A percentile compares a stretch with the other conserved stretches of the same genome.
phyloP scores from a whole-genome alignment of 768 basidiomycete species.

The Pleurotus giganteus region DNA sequence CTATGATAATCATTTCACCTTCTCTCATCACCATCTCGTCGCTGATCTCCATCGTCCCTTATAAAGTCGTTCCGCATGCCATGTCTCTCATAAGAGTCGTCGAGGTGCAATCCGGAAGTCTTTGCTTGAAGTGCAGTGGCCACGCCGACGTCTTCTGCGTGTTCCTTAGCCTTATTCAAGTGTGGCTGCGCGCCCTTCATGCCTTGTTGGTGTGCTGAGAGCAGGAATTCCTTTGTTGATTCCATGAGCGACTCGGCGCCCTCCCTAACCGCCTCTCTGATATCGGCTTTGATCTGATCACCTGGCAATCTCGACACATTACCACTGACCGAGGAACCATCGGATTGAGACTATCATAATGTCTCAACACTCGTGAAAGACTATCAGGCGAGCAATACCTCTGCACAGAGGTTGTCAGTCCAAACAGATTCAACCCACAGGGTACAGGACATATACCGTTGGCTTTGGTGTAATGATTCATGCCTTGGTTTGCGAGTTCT shows the following conservation, averaged over 20 bases:
- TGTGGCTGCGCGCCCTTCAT: conserved; percentile 4
- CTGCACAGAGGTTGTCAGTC: neutral
- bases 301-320: neutral
- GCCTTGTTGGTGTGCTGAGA: neutral
- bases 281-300: conserved; percentile 9
- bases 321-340: neutral
- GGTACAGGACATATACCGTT: neutral
- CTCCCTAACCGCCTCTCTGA: neutral
- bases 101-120: neutral
- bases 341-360: neutral
- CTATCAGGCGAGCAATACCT: neutral
- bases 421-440: neutral
- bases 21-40: neutral
- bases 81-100: too few relatives aligned
- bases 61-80: neutral
- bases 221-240: conserved; percentile 1
- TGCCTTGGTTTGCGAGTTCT: neutral
- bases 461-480: neutral
- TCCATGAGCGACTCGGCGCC: conserved; percentile 1
- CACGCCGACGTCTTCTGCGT: neutral
- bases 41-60: neutral
- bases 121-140: neutral
- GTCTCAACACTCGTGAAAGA: neutral
- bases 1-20: too few relatives aligned
- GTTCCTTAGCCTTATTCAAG: neutral